These are phyloP conservation scores for Schizonepeta tenuifolia DNA, from an alignment of 257 asterid genomes.

Conservation along the genomic window DNA sequence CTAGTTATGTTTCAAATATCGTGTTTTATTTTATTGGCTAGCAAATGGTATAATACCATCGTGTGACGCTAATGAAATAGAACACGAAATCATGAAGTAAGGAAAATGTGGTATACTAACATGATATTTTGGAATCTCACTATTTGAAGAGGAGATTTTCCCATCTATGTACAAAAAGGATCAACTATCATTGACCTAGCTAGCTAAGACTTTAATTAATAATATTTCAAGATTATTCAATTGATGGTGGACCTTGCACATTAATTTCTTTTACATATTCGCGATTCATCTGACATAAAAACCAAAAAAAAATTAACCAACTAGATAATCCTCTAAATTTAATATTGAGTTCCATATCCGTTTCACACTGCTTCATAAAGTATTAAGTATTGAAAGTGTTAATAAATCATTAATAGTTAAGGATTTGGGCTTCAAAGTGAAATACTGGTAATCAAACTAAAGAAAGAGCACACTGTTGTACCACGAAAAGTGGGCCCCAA, in stretches of 20 bases:
- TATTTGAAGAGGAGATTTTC: conserved; percentile 26
- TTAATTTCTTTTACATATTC: not conserved
- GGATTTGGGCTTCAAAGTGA: not conserved
- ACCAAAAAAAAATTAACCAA: not conserved
- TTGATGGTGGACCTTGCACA: not conserved
- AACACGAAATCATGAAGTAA: not conserved
- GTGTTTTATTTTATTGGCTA: conserved; percentile 13
- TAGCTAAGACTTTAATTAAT: not conserved
- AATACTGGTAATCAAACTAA: too few species aligned
- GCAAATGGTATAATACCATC: not conserved
- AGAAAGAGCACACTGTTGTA: not conserved
- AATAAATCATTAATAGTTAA: too few species aligned
- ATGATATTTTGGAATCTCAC: conserved; percentile 17
- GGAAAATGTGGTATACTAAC: conserved; percentile 14
- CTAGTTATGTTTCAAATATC: not conserved
- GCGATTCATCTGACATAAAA: not conserved
- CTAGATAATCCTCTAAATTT: not conserved
- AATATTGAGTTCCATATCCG: not conserved
- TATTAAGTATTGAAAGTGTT: too few species aligned
- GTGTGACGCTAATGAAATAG: not conserved
- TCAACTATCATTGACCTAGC: conserved; percentile 14
- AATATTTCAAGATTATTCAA: not conserved
- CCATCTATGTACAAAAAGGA: not conserved
- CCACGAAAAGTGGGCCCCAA: not conserved
- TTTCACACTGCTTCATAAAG: too few species aligned